These are phyloP conservation scores for Lyophyllum decastes DNA, from an alignment of 768 basidiomycete species.

Conservation along the genomic window DNA sequence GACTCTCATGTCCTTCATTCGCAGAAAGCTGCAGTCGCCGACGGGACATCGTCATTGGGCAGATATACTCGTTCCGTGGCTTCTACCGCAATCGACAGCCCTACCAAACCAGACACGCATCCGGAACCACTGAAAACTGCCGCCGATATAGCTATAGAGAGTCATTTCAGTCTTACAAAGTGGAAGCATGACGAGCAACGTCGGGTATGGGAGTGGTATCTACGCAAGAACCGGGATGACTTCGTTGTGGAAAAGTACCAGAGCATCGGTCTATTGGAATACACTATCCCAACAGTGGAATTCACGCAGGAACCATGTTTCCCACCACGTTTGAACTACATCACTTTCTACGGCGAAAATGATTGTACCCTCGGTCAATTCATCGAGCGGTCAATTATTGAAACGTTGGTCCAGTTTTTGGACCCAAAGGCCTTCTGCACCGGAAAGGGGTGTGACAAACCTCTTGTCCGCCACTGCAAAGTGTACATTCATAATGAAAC, in stretches of 20 bases:
- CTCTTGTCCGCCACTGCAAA: slow-evolving; percentile 80
- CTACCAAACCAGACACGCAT: slow-evolving; percentile 29
- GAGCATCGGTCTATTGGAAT: slow-evolving; percentile 78
- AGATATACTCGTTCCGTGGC: no score
- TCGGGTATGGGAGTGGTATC: slow-evolving; percentile 95
- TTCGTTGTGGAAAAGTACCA: slow-evolving; percentile 94
- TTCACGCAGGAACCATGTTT: slow-evolving; percentile 75
- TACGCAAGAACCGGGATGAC: slow-evolving; percentile 82
- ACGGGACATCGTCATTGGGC: no score
- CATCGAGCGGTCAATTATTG: slow-evolving; percentile 77
- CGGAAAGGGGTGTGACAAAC: slow-evolving; percentile 83
- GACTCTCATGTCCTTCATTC: slow-evolving; percentile 43
- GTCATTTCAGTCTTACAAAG: slow-evolving; percentile 66
- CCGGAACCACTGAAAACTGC: slow-evolving; percentile 56
- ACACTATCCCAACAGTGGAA: slow-evolving; percentile 72
- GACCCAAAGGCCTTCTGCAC: slow-evolving; percentile 79
- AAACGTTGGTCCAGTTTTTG: slow-evolving; percentile 66
- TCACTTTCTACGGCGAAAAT: slow-evolving; percentile 91
- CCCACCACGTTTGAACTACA: slow-evolving; percentile 68
- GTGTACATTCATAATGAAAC: slow-evolving; percentile 89
- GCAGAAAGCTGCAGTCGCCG: slow-evolving; percentile 45
- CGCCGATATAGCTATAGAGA: slow-evolving; percentile 75
- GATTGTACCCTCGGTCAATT: slow-evolving; percentile 93
- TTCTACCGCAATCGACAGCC: slow-evolving; percentile 30
- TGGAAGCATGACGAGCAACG: slow-evolving; percentile 86